Evolutionary conservation across 2,329 filamentous ascomycete species (phyloP).

Genomic region (Talaromyces verruculosus): DNA sequence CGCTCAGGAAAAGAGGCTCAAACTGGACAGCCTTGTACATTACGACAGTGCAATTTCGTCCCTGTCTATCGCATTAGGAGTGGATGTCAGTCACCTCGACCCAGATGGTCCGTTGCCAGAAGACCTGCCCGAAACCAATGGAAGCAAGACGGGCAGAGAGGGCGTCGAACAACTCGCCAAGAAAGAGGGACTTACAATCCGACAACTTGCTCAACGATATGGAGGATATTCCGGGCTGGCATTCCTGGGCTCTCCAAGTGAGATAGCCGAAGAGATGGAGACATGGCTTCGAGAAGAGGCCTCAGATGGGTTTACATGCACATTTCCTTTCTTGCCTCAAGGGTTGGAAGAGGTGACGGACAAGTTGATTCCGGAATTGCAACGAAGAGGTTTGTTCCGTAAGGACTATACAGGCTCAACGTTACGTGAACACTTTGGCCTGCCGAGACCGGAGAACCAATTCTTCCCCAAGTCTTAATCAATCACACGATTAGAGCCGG

Average conservation of each 20-base stretch:
- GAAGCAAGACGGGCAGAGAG: constrained; percentile 52
- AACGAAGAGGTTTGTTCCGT: constrained; percentile 53
- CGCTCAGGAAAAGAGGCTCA: constrained; percentile 50
- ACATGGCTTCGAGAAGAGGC: constrained; percentile 51
- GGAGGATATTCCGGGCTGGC: constrained; percentile 54
- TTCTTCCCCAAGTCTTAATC: constrained; percentile 31
- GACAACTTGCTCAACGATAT: constrained; percentile 53
- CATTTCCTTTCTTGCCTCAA: constrained; percentile 53
- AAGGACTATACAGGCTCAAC: constrained; percentile 55
- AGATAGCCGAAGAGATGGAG: constrained; percentile 52
- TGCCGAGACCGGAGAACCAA: constrained; percentile 49
- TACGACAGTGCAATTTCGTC: constrained; percentile 57
- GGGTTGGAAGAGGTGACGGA: constrained; percentile 53
- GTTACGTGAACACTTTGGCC: constrained; percentile 55
- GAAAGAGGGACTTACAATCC: constrained; percentile 50
- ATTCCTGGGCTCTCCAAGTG: constrained; percentile 53
- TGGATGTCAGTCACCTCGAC: constrained; percentile 51
- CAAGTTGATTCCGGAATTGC: constrained; percentile 52
- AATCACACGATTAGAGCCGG: neutral
- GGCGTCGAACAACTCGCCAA: constrained; percentile 48
- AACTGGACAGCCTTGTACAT: constrained; percentile 54
- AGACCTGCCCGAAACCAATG: constrained; percentile 55
- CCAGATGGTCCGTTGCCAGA: constrained; percentile 52
- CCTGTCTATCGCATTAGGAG: constrained; percentile 50
- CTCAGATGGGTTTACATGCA: constrained; percentile 54